Evolutionary conservation across 768 basidiomycete genomes (phyloP), one percentile per base, ranked within the genome.

Genomic region (Calocera viscosa): DNA sequence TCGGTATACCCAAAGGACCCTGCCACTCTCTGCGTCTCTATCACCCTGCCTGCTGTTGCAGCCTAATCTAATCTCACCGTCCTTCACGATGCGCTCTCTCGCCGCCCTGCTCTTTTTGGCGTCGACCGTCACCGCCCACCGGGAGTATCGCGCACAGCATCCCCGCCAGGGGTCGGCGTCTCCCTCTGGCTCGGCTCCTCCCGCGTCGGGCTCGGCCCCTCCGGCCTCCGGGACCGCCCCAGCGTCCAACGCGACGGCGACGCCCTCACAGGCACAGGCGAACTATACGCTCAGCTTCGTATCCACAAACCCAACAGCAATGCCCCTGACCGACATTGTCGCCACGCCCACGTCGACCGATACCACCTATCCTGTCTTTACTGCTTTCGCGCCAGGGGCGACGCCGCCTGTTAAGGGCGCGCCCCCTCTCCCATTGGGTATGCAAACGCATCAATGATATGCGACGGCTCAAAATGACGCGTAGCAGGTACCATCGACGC

Each of bases 271-370:
- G 19, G 43, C 43, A 47, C 8, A 7, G 24, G 16, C 43, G 19
- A 47, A 47, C 43, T 47, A 47, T 19, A 47, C 81, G 5, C 78
- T 84, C 74, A 75, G 81, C n/a, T 75, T 85, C 24, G 69, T 73
- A 10, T 75, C 83, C 1, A 80, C 80, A 7, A 85, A 86, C 72
- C 84, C 85, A 0, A 86, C 85, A 30, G 86, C 86, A 47, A 75
- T 84, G 63, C 84, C 86, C 19, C 74, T 87, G 64, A 73, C 82
- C 0, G 74, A 72, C 12, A 84, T 87, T 67, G 75, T 78, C 28
- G 78, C 80, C 1, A 77, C 73, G 63, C 80, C 80, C 12, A 41
- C 3, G 19, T 47, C 80, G 28, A 77, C 78, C 47, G 77, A 78
- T 26, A 66, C 78, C 0, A 85, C 85, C 1, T 70, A 72, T 28